Evolutionary conservation across 371 early-diverging fungal genomes (phyloP), one percentile per base, ranked within the genome.

Genomic region (Mortierella sp.): DNA sequence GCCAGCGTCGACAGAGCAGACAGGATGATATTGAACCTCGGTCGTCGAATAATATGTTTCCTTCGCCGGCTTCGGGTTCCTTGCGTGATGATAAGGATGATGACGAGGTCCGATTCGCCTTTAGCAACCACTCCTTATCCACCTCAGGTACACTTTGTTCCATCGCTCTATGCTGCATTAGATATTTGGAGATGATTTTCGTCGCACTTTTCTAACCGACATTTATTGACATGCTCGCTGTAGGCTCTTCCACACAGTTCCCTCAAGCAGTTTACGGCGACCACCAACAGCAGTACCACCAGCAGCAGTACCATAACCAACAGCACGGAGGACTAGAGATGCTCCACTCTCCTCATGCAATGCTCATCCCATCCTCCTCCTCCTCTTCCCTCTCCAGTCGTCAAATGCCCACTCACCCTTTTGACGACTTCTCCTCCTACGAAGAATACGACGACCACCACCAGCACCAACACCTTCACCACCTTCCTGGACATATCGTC

Each of bases 1-100:
- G 90, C 16, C 89, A 89, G 60, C 75, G 87, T n/a, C 88, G 80
- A 71, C 89, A 83, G 85, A 78, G 90, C 77, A 48, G 88, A 78
- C 78, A 76, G 48, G 82, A 75, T 44, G 82, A 74, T 44, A 48
- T 63, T 44, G 79, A 60, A 11, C 58, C 56, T 10, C 78, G 75
- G 18, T 46, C 35, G 18, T 46, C 60, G 32, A 60, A 60, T 29
- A 75, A n/a, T 4, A 75, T 82, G 63, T 73, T 87, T 14, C 84
- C 88, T 0, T 84, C 84, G 12, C 82, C 84, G 0, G 73, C 75
- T 2, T 84, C 82, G 11, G 79, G 78, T n/a, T 83, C 84, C 4
- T 38, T 84, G 60, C 70, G 68, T 4, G 88, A 75, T 2, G 82
- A 80, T 2, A 88, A 71, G 38, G 82, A 80, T 38, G 84, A 84